Evolutionary conservation across 345 rosid genomes (phyloP), one percentile per base, ranked within the genome.

Genomic region (Kernera saxatilis): DNA sequence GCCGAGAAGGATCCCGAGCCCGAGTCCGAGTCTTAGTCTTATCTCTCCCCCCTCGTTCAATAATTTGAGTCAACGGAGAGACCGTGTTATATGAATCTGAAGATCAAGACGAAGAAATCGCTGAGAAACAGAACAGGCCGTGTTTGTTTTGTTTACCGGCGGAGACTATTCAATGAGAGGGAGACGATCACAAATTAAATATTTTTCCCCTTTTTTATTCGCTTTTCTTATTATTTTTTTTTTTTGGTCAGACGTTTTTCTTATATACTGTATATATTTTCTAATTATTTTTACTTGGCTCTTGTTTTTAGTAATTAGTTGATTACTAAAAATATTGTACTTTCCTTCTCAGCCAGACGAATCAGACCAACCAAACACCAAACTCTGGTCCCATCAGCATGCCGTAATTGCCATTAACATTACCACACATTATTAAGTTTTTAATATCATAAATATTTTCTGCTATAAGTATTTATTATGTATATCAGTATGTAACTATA

Each of bases 1-100:
- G 92, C 97, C 84, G 61, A 63, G 10, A 62, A 40, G 53, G 46
- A 48, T 13, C 63, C 39, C 29, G 14, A 43, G 19, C 21, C 55
- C 11, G 35, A 43, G 12, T 48, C 32, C 17, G 54, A 46, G 13
- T 65, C 48, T n/a, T 6, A 56, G 7, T 50, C 66, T 30, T 46
- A 22, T 12, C 4, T 15, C 15, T 57, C 30, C 19, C 58, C 30
- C 19, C 58, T 21, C 69, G 41, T 33, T 4, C 14, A 39, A 55
- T 7, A 25, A 67, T 14, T 5, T 17, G 14, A 52, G 63, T 49
- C 78, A 23, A 43, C 62, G 53, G 41, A 30, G 22, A 1, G 25
- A 33, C 8, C 26, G 23, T 29, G 60, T 45, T 12, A 12, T 2
- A 23, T 14, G 4, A 59, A 67, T 60, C 69, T 58, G 62, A 14